phyloP scores from a whole-genome alignment of 352 stramenopile species.

The Phytophthora brassicae region DNA sequence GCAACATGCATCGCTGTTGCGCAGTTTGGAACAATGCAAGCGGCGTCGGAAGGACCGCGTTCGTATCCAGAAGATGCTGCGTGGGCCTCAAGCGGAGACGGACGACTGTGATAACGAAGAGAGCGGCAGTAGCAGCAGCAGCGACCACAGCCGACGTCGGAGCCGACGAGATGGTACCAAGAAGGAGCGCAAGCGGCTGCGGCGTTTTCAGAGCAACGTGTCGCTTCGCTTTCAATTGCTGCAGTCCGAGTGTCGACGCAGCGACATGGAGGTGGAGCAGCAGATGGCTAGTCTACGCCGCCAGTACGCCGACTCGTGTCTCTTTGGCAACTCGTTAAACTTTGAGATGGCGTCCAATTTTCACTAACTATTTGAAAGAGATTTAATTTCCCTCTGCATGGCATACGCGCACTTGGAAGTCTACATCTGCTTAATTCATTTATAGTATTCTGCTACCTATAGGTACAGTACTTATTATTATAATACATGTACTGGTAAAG shows the following conservation, averaged over 20 bases:
- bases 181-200: conserved; percentile 50
- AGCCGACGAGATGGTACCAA: conserved; percentile 20
- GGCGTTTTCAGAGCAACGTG: conserved; percentile 48
- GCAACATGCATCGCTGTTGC: conserved; percentile 44
- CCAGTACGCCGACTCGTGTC: conserved; percentile 68
- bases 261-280: conserved; percentile 57
- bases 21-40: conserved; percentile 41
- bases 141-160: conserved; percentile 5
- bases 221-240: conserved; percentile 60
- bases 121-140: conserved; percentile 16
- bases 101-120: conserved; percentile 12
- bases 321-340: conserved; percentile 48
- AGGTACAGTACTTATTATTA: too few species aligned
- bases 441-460: too few species aligned
- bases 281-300: conserved; percentile 52
- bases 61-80: conserved; percentile 38
- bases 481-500: too few species aligned
- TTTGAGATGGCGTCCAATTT: conserved; percentile 16
- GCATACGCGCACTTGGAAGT: too few species aligned
- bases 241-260: conserved; percentile 56
- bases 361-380: too few species aligned
- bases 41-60: conserved; percentile 35
- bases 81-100: conserved; percentile 14
- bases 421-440: too few species aligned
- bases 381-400: too few species aligned